Evolutionary conservation across 257 asterid genomes (phyloP), one percentile per base, ranked within the genome.

Genomic region (Penstemon newberryi): DNA sequence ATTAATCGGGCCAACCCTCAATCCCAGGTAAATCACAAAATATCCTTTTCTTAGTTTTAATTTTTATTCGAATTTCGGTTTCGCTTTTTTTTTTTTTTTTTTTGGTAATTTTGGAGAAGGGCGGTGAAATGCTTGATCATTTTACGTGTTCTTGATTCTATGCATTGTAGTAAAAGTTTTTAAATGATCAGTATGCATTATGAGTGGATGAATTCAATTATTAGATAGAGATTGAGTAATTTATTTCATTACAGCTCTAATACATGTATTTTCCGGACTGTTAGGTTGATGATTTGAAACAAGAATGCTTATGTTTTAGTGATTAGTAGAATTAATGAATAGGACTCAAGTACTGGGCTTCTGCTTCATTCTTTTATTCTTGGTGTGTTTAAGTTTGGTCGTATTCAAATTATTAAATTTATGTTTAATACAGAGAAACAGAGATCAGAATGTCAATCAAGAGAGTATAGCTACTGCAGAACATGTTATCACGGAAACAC

Each of bases 1-100:
- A 65, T 64, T 62, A 73, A 80, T 7, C 83, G 83, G 50, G 68
- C 77, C 73, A 78, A 78, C 77, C 91, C 92, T 60, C 86, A 81
- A 70, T 77, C 78, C 65, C 95, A 82, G 63, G 95, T 92, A 65
- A 73, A 5, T 39, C 1, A 25, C 33, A 25, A 25, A 25, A 53
- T 60, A 75, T 42, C 12, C 44, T 39, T 58, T 50, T 60, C 7
- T 42, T 11, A 43, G 75, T 63, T 81, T 65, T 13, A 75, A 63
- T 68, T 63, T 81, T 65, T 13, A 75, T 66, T 68, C 39, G 2
- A 41, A 39, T 73, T 45, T 61, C 18, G 7, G 58, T 43, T 76
- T 40, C 38, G 39, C 4, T 37, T 62, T 36, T 42, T 43, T 33
- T 13, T 49, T 36, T 42, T 43, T 33, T 13, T 49, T 45, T 2